Percentiles rank a stretch among this genome's conserved stretches.
phyloP scores from a whole-genome alignment of 2,329 filamentous ascomycete species.

The Cladosporium sp. region DNA sequence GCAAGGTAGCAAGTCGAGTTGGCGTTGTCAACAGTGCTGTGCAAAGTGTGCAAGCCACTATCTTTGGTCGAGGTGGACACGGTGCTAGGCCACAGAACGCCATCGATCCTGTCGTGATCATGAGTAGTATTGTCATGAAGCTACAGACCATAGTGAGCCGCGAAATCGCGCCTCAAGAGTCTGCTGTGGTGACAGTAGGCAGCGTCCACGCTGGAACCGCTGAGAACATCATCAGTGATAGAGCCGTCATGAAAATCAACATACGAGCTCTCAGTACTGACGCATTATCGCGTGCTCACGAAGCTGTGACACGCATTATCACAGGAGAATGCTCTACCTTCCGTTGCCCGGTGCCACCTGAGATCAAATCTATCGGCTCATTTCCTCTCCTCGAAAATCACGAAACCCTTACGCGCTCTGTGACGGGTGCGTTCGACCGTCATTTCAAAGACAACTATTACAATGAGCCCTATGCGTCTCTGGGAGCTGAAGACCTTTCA shows the following conservation, averaged over 20 bases:
- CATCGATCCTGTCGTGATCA: conserved; percentile 48
- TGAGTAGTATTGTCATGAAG: conserved; percentile 37
- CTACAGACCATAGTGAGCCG: conserved; percentile 39
- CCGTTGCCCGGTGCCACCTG: conserved; percentile 37
- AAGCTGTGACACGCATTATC: conserved; percentile 48
- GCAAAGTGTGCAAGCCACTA: conserved; percentile 35
- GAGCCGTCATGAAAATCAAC: conserved; percentile 47
- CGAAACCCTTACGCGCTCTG: conserved; percentile 31
- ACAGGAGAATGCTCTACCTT: conserved; percentile 49
- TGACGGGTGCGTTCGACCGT: conserved; percentile 39
- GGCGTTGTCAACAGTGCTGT: conserved; percentile 35
- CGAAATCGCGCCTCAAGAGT: conserved; percentile 37
- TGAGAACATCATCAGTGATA: conserved; percentile 45
- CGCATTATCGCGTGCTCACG: conserved; percentile 42
- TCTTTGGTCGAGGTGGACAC: conserved; percentile 44
- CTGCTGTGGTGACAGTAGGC: conserved; percentile 43
- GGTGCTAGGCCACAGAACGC: conserved; percentile 39
- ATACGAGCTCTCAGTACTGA: conserved; percentile 42
- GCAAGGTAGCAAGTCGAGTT: conserved; percentile 30
- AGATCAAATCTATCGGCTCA: conserved; percentile 34
- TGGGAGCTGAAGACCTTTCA: conserved; percentile 52
- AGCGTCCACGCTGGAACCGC: conserved; percentile 41
- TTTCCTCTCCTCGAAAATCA: conserved; percentile 51
- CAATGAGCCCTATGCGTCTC: conserved; percentile 32
- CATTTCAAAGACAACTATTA: conserved; percentile 38